Base-by-base conservation (phyloP, 1,284 basidiomycete genomes). In the Boletus subluridellus region DNA sequence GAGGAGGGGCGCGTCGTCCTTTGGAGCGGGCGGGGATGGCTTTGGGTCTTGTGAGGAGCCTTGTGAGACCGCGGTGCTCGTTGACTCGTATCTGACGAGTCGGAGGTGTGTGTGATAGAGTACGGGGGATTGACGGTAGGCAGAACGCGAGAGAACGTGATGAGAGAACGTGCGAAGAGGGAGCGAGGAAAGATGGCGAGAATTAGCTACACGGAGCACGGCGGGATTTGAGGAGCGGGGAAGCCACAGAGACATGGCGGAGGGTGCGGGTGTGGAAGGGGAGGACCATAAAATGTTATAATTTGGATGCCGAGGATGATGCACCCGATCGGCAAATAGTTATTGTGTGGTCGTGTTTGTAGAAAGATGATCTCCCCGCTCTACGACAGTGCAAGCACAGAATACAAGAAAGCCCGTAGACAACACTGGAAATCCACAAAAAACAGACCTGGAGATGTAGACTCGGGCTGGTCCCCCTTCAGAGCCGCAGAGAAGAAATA, bases 401-500 rank as follows among this genome's bases (percentile, higher is more conserved):
- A 80, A 46, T 86, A 86, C 78, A 90, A 83, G 69, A 89, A 85
- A 67, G 87, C 88, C 0, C 76, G 78, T 21, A 76, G 80, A 56
- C 81, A 79, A 50, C 79, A 83, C 69, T 65, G 77, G 57, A 89
- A 84, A 70, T 79, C 85, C 0, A 86, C 81, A n/a, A 82, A 75
- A 60, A 81, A 83, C 66, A 78, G 82, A 65, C 71, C 73, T 7
- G 65, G 66, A 0, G 73, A 77, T 28, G 61, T 75, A 9, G 80
- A 83, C 24, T 63, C 72, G 15, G 78, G 80, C 52, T 89, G 87
- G 85, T 83, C 89, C 0, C 79, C 86, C 0, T 92, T 92, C 69
- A 79, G 90, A 66, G 79, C 79, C 0, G 83, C 84, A 38, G 90
- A 92, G 72, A 92, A 92, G 72, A 81, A 77, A 52, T 92, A 82